Evolutionary conservation across 2,329 filamentous ascomycete species (phyloP), one percentile per base, ranked within the genome.

Genomic region (Sclerotinia minor): DNA sequence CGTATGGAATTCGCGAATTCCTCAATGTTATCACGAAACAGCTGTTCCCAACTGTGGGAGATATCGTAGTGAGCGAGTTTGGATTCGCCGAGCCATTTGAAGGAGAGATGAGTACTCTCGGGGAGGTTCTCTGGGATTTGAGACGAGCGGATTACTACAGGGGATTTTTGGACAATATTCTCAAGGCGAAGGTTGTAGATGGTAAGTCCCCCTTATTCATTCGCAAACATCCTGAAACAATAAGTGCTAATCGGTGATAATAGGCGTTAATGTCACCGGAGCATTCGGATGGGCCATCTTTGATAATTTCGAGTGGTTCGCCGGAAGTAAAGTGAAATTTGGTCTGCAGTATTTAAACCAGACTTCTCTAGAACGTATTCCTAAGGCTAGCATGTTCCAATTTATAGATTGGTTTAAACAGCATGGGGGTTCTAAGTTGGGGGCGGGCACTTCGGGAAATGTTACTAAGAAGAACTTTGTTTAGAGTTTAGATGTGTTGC

Each of bases 231-330:
- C 17, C 17, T 35, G 21, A 17, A 29, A 35, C 32, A 35, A 49
- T 19, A 24, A 17, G 41, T 38, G 32, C 53, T 57, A 41, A 57
- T 41, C 32, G 11, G 5, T 41, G 21, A 8, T n/a, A 0, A n/a
- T 26, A 73, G 72, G 89, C 32, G 90, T 94, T 64, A 86, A 94
- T 73, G 90, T 94, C 66, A 84, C 85, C 72, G 92, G 89, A 8
- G 95, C 94, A 79, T 88, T 94, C 81, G 92, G 89, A n/a, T 96
- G 92, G 92, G 91, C 89, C 76, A 84, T 96, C 69, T 85, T 94
- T 83, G 92, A 96, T 64, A 75, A 75, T 53, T 71, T 75, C 35
- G 74, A 76, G 60, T 76, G 74, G 74, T 90, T 91, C 38, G 24
- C 58, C 5, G 74, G 74, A 3, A 69, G 44, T 38, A 65, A 67